Conservation (phyloP, 768 basidiomycete genomes). For the Suillus lakei region DNA sequence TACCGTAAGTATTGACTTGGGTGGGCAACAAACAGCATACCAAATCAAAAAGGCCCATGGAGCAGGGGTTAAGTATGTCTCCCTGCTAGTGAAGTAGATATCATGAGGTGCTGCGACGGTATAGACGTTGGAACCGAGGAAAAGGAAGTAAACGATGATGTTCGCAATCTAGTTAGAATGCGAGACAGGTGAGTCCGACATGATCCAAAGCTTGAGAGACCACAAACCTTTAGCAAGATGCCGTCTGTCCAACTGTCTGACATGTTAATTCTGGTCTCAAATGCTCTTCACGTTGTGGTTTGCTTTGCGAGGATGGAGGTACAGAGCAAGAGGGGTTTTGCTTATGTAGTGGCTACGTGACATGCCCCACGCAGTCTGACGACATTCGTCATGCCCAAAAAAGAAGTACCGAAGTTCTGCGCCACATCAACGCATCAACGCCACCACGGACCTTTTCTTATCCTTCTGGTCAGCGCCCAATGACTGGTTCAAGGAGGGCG, state of each 20-base stretch:
- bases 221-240: constrained; percentile 74
- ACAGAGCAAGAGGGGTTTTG: constrained; percentile 27
- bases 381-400: constrained; percentile 24
- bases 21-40: constrained; percentile 42
- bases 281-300: constrained; percentile 3
- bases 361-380: constrained; percentile 19
- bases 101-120: constrained; percentile 76
- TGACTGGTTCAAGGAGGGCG: neutral
- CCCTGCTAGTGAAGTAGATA: constrained; percentile 74
- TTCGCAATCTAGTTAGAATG: constrained; percentile 62
- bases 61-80: constrained; percentile 95
- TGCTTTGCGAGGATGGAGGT: constrained; percentile 13
- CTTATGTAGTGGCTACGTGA: constrained; percentile 29
- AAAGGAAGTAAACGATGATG: constrained; percentile 80
- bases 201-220: neutral
- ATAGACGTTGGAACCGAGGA: constrained; percentile 92
- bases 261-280: constrained; percentile 42
- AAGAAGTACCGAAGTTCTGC: neutral
- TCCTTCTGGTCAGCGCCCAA: neutral
- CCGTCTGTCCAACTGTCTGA: constrained; percentile 76
- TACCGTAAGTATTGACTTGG: constrained; percentile 5
- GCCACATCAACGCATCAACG: neutral
- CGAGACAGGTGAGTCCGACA: neutral
- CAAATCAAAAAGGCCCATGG: constrained; percentile 93
- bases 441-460: neutral